These are phyloP conservation scores for Saccharomyces eubayanus DNA, from an alignment of 805 yeast species.

Conservation along the genomic window DNA sequence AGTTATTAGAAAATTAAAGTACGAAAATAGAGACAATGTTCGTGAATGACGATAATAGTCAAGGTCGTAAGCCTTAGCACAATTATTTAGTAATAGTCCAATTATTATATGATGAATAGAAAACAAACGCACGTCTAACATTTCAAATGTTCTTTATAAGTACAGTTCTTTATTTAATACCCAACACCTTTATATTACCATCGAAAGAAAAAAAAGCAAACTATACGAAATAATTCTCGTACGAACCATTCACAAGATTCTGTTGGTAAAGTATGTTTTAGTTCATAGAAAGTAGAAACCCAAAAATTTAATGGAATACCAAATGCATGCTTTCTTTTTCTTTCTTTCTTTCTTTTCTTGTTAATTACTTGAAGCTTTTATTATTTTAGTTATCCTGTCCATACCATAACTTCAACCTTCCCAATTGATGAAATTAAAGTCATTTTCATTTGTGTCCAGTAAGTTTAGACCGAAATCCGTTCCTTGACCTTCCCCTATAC, in stretches of 20 bases:
- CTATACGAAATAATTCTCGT: not conserved
- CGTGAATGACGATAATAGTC: not conserved
- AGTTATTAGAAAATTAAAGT: not conserved
- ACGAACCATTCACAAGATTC: not conserved
- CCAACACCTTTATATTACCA: not conserved
- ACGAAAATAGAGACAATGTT: not conserved
- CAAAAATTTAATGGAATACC: not conserved
- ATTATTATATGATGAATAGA: not conserved
- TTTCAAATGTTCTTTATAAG: not conserved
- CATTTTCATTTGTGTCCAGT: slow-evolving; percentile 15
- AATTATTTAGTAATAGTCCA: not conserved
- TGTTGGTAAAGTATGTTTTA: not conserved
- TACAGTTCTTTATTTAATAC: not conserved
- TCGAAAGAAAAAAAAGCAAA: not conserved
- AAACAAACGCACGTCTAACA: not conserved
- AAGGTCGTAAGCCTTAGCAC: too few relatives aligned
- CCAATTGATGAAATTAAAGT: slow-evolving; percentile 24
- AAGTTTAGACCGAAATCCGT: slow-evolving; percentile 15
- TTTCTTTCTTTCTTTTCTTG: not conserved
- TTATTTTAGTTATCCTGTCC: not conserved
- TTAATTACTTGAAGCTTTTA: not conserved
- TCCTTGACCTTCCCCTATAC: slow-evolving; percentile 1
- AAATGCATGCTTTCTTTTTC: not conserved
- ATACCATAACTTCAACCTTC: not conserved
- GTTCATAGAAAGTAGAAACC: not conserved